Evolutionary conservation across 768 basidiomycete species (phyloP), one percentile per base, ranked within the genome.

Genomic region (Podaxis rugospora): DNA sequence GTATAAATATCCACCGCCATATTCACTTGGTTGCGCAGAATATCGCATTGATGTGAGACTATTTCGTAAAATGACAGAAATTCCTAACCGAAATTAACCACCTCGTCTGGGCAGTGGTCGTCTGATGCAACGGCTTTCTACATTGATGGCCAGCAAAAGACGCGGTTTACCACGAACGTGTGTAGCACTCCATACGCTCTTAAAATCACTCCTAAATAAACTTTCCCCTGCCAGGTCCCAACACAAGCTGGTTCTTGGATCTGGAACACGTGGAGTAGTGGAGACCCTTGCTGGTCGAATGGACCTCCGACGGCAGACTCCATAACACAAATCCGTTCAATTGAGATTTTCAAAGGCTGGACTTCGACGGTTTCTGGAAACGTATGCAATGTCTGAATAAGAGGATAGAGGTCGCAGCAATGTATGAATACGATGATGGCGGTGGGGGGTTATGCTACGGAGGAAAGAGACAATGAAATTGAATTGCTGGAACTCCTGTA

Each of bases 201-300:
- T 4, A 55, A 18, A 11, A 7, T 18, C 42, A 36, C 18, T 37
- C 23, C 13, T 54, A 25, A 7, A 3, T 55, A 18, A 49, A 28
- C 18, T 44, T 27, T 50, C 49, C 16, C 1, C 51, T 23, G 46
- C 28, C 51, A 76, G 74, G 69, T 74, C 28, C 74, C 75, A 2
- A 69, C 67, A 5, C 57, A 64, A 35, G 66, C 69, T 23, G 72
- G 69, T 3, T 66, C 59, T 40, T 75, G 72, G 72, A 66, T 75
- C 27, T 74, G 74, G 74, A 76, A 76, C 61, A 64, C 64, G 16
- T 74, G 74, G 74, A 74, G 73, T 62, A 73, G 66, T 57, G 75
- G 74, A 25, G 70, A 72, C 56, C 68, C 68, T 7, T 59, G 62
- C 55, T 76, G 75, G 75, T 76, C 75, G 14, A 70, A 68, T 36